Percentiles rank a stretch among this genome's conserved stretches.
phyloP scores from a whole-genome alignment of 208 protist species.

The Phytomonas serpens region DNA sequence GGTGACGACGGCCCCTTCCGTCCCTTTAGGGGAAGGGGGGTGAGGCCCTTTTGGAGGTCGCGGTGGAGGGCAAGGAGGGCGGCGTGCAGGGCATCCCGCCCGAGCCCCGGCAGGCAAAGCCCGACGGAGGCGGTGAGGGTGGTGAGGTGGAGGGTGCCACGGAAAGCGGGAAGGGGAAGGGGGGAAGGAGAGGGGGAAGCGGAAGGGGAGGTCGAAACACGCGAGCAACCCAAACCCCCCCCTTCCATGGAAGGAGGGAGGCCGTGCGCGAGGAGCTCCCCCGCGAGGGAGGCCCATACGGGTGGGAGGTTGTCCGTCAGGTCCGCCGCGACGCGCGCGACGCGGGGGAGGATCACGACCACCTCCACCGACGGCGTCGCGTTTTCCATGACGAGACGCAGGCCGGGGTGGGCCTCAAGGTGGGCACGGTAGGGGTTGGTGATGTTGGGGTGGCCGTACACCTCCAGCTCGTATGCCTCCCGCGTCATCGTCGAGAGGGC shows the following conservation, averaged over 20 bases:
- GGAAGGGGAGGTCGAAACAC: not conserved
- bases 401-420: slow-evolving; percentile 54
- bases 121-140: slow-evolving; percentile 33
- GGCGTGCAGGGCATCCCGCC: not conserved
- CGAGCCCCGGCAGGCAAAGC: not conserved
- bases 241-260: not conserved
- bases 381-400: slow-evolving; percentile 73
- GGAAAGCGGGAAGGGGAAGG: not conserved
- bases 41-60: not conserved
- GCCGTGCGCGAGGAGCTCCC: not conserved
- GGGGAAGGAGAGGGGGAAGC: not conserved
- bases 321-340: slow-evolving; percentile 23
- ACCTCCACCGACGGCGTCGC: slow-evolving; percentile 36
- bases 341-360: slow-evolving; percentile 64
- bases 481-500: slow-evolving; percentile 57
- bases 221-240: not conserved
- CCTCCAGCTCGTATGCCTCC: slow-evolving; percentile 60
- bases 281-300: not conserved
- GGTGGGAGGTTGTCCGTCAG: not conserved
- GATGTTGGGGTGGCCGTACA: slow-evolving; percentile 86
- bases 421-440: slow-evolving; percentile 82
- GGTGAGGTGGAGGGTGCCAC: slow-evolving; percentile 24
- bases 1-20: not conserved
- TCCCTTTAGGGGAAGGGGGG: not conserved
- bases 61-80: not conserved